Evolutionary conservation across 2,329 filamentous ascomycete genomes (phyloP).

Genomic region (Byssoonygena ceratinophila): DNA sequence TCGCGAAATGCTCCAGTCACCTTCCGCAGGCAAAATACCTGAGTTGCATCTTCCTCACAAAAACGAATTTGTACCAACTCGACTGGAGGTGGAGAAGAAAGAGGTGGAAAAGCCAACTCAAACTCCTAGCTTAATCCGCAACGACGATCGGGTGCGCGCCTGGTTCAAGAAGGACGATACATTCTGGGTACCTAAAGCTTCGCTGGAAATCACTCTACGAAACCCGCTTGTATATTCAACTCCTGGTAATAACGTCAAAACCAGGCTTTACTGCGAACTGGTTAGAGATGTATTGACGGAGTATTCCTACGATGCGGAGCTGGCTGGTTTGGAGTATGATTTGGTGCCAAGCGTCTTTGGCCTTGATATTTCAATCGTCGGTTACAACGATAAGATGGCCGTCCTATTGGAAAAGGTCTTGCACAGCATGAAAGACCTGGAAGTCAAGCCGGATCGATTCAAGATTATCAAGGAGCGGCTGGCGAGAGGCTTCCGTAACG

Average conservation of each 20-base stretch:
- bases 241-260: constrained; percentile 66
- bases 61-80: constrained; percentile 92
- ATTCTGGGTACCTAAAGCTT: constrained; percentile 96
- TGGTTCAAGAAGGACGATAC: constrained; percentile 99
- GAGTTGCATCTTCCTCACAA: constrained; percentile 78
- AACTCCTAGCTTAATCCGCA: constrained; percentile 70
- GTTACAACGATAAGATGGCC: constrained; percentile 93
- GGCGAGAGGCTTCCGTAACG: constrained; percentile 67
- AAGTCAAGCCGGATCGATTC: constrained; percentile 78
- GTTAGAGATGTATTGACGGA: constrained; percentile 82
- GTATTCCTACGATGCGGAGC: constrained; percentile 90
- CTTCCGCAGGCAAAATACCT: constrained; percentile 49
- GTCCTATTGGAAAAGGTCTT: constrained; percentile 86
- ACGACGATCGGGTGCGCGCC: constrained; percentile 66
- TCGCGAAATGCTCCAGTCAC: constrained; percentile 50
- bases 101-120: constrained; percentile 65
- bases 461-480: constrained; percentile 82
- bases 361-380: constrained; percentile 66
- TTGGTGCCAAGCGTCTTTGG: constrained; percentile 64
- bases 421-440: constrained; percentile 69
- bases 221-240: constrained; percentile 71
- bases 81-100: constrained; percentile 90
- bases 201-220: constrained; percentile 67
- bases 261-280: constrained; percentile 69
- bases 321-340: constrained; percentile 77